Base-by-base conservation (phyloP, 2,329 filamentous ascomycete genomes). In the Ophiostoma ulmi region DNA sequence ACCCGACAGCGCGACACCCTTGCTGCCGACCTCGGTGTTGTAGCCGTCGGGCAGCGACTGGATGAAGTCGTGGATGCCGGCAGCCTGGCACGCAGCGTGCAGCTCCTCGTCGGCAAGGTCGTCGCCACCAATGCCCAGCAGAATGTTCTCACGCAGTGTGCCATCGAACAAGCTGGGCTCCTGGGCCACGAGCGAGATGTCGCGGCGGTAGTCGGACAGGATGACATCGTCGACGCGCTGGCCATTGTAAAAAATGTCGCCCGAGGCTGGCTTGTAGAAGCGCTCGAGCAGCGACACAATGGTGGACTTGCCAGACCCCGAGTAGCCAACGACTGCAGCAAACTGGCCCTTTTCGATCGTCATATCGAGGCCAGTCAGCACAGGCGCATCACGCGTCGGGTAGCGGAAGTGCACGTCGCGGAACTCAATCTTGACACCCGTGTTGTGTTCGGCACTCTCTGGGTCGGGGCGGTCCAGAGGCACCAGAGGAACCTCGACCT, bases 11-110 rank as follows among this genome's bases (percentile, higher is more conserved):
- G 72, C 70, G 1, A 73, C 70, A 6, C 73, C 73, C 38, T 69
- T 69, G 63, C 69, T 73, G 48, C 73, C 73, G 20, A 74, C 72
- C 31, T 39, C 63, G n/a, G 73, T 72, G 41, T 66, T 39, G 69
- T 74, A 73, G 31, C 74, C 74, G 14, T 73, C 65, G 35, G 90
- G 88, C 1, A 93, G 81, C 5, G 85, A 88, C 48, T 83, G 79
- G 75, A 93, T 87, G 77, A 92, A 93, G 44, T 91, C 89, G 77
- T 90, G 85, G 71, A 92, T 88, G 44, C 88, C 89, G 10, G 90
- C 90, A 74, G 87, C 85, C 71, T 82, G 82, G 73, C 85, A 87
- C 36, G 80, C 84, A 1, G 69, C 67, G n/a, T 82, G 79, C 75
- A 86, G 81, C 3, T 88, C 78, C 68, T 82, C 79, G 68, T 82